These are phyloP conservation scores for Entoloma clypeatum DNA, from an alignment of 1,284 basidiomycete genomes.

Conservation along the genomic window DNA sequence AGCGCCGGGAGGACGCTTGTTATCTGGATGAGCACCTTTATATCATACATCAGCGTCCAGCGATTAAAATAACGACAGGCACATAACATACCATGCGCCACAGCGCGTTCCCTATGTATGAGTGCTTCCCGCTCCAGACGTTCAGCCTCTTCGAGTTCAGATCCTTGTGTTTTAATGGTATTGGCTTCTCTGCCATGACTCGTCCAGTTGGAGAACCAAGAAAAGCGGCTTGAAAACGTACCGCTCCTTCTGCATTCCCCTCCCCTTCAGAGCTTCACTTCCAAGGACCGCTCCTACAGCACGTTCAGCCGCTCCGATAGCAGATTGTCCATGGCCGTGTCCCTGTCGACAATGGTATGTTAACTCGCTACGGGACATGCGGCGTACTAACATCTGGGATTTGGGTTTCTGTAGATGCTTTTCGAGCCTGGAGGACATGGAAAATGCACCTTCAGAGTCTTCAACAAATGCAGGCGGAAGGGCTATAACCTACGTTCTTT, in stretches of 20 bases:
- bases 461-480: too few species aligned
- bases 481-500: too few species aligned
- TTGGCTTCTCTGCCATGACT: slow-evolving; percentile 38
- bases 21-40: slow-evolving; percentile 37
- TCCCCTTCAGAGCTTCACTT: slow-evolving; percentile 45
- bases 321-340: slow-evolving; percentile 23
- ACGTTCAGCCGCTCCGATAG: slow-evolving; percentile 48
- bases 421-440: too few species aligned
- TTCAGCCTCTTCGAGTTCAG: slow-evolving; percentile 52
- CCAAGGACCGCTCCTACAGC: slow-evolving; percentile 45
- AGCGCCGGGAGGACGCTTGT: slow-evolving; percentile 24
- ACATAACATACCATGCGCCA: slow-evolving; percentile 41
- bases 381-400: too few species aligned
- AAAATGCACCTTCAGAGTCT: too few species aligned
- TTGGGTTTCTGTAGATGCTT: too few species aligned
- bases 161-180: slow-evolving; percentile 41
- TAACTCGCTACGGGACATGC: slow-evolving; percentile 11
- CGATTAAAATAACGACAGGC: not conserved
- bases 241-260: slow-evolving; percentile 51
- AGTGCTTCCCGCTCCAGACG: slow-evolving; percentile 48
- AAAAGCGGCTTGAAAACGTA: slow-evolving; percentile 20
- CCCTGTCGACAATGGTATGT: slow-evolving; percentile 13
- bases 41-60: not conserved
- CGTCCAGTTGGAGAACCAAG: not conserved
- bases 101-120: slow-evolving; percentile 47